Conservation (phyloP, 73 alveolate species). For the Tetrahymena borealis region DNA sequence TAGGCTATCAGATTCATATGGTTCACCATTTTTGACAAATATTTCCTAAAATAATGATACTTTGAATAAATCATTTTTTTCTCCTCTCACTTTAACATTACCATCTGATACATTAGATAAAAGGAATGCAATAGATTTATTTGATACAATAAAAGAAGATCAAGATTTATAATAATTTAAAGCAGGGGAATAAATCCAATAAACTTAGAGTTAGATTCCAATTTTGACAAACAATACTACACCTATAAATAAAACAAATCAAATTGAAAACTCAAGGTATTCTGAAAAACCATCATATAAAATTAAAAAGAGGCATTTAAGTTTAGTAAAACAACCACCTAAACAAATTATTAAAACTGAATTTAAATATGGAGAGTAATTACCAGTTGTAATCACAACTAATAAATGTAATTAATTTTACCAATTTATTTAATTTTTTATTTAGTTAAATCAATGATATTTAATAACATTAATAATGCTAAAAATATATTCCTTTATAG, state of each 20-base stretch:
- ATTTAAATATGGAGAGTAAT: neutral
- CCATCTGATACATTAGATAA: neutral
- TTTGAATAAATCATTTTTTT: neutral
- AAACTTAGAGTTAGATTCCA: neutral
- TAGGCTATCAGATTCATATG: neutral
- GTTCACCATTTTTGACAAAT: neutral
- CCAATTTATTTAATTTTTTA: neutral
- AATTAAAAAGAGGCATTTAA: neutral
- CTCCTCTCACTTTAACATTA: neutral
- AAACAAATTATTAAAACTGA: neutral
- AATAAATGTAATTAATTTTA: neutral
- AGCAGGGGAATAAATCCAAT: neutral
- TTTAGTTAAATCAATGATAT: neutral
- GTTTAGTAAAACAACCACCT: neutral
- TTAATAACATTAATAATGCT: neutral
- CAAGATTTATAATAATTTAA: neutral
- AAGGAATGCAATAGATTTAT: neutral
- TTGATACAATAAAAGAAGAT: neutral
- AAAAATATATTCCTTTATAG: too few relatives aligned
- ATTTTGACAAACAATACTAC: neutral
- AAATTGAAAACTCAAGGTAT: neutral
- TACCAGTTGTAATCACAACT: neutral
- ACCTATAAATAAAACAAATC: neutral
- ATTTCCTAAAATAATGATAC: neutral
- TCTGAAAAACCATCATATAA: neutral